Base-by-base conservation (phyloP, 2,329 filamentous ascomycete genomes). In the Arthrobotrys conoides region DNA sequence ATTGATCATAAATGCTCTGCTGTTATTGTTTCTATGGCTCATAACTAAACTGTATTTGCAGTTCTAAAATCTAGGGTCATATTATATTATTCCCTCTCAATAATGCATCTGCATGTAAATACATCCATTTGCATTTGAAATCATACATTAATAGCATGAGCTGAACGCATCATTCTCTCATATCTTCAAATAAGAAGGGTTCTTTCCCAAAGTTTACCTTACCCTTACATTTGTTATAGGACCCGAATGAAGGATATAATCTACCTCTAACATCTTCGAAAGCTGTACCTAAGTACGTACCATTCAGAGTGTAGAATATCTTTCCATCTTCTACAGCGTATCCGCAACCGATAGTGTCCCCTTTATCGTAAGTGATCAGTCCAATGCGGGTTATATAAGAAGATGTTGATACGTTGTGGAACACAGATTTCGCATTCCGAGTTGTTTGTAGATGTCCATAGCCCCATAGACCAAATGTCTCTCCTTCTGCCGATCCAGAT, bases 231-330 rank as follows among this genome's bases (percentile, higher is more conserved):
- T 51, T 41, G 18, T 44, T 41, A 38, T 68, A 63, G 6, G 27
- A 46, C 12, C 75, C 75, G 18, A 78, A 44, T 18, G 38, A 46
- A 9, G 75, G 75, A 51, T 68, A 68, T 4, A 78, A 12, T 10
- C 75, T 66, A 2, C 68, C 75, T 6, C 75, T 65, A 18, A 78
- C 55, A 18, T 65, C 48, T 14, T 68, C 63, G 30, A 68, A 78
- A 14, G 68, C 68, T 5, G 68, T 67, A 22, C 75, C 75, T 3
- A 78, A 46, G 27, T 78, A 78, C n/a, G 57, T 36, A 18, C 75
- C 75, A 49, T 78, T 78, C 0, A 72, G 55, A 3, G 75, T 78
- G 27, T 67, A 78, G 24, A 78, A 78, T 55, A 78, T 72, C 20
- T 68, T 49, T 2, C 75, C 75, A 8, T 64, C 75, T 27, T 57